Percentiles rank a stretch among this genome's conserved stretches.
Conservation (phyloP, 1,284 basidiomycete species). For the Ganoderma sp. region DNA sequence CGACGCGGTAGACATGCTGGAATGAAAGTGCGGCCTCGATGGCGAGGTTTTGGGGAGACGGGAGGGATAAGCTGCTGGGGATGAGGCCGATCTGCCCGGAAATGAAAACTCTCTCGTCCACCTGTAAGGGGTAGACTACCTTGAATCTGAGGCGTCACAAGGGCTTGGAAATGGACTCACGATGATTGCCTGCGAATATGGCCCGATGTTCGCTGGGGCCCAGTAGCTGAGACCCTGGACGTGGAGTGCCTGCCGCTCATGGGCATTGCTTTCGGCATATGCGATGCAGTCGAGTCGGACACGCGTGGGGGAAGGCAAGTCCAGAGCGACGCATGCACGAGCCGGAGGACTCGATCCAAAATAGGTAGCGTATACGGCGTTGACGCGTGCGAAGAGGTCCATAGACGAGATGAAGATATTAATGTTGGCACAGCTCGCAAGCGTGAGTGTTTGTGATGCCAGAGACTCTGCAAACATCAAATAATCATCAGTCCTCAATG, state of each 20-base stretch:
- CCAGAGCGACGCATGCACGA: slow-evolving; percentile 88
- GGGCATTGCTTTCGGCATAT: slow-evolving; percentile 48
- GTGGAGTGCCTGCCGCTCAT: slow-evolving; percentile 79
- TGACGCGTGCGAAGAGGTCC: slow-evolving; percentile 75
- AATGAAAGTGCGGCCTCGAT: slow-evolving; percentile 76
- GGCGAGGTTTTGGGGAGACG: slow-evolving; percentile 60
- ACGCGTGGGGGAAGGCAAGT: slow-evolving; percentile 62
- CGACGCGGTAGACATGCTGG: slow-evolving; percentile 82
- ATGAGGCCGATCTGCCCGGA: slow-evolving; percentile 96
- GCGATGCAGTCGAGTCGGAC: slow-evolving; percentile 83
- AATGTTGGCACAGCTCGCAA: slow-evolving; percentile 77
- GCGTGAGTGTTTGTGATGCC: slow-evolving; percentile 48
- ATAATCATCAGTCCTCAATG: slow-evolving; percentile 11
- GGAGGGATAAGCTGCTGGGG: slow-evolving; percentile 76
- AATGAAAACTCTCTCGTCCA: slow-evolving; percentile 77
- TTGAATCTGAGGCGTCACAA: slow-evolving; percentile 12
- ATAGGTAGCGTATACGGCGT: slow-evolving; percentile 78
- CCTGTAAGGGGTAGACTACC: slow-evolving; percentile 49
- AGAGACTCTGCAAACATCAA: slow-evolving; percentile 53
- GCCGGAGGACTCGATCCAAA: slow-evolving; percentile 94
- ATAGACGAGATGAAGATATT: slow-evolving; percentile 88
- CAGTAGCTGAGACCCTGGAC: slow-evolving; percentile 97
- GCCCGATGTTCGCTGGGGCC: slow-evolving; percentile 99
- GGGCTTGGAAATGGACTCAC: slow-evolving; percentile 51
- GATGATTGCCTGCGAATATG: slow-evolving; percentile 92